These are phyloP conservation scores for Pseudogymnoascus sp. DNA, from an alignment of 2,329 filamentous ascomycete genomes.

Conservation along the genomic window DNA sequence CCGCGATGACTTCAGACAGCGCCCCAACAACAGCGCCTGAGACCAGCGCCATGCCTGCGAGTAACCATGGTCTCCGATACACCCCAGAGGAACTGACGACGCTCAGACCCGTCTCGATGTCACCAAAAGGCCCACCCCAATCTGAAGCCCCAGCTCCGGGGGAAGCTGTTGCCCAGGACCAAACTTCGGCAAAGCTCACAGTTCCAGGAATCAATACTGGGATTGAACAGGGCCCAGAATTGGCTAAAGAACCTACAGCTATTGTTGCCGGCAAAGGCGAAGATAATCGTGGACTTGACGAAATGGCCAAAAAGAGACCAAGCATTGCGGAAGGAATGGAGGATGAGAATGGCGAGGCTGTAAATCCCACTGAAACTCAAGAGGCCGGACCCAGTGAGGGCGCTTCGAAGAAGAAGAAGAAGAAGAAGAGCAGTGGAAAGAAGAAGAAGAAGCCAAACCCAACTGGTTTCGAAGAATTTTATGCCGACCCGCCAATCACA, in stretches of 20 bases:
- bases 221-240: neutral
- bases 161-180: neutral
- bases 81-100: conserved; percentile 17
- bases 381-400: neutral
- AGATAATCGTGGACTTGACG: neutral
- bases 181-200: neutral
- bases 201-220: neutral
- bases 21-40: neutral
- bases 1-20: neutral
- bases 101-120: conserved; percentile 1
- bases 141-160: neutral
- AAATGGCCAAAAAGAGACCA: neutral
- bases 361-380: neutral
- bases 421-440: conserved; percentile 31
- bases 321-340: neutral
- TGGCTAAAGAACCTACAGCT: neutral
- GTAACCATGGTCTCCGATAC: conserved; percentile 12
- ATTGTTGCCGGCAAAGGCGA: neutral
- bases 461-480: conserved; percentile 73
- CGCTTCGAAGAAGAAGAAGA: conserved; percentile 22
- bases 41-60: neutral
- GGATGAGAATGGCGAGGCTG: neutral
- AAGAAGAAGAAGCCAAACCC: conserved; percentile 22
- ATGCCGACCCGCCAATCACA: conserved; percentile 70
- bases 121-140: neutral